Conservation (phyloP, 306 rosid species). For the Trifolium dubium region DNA sequence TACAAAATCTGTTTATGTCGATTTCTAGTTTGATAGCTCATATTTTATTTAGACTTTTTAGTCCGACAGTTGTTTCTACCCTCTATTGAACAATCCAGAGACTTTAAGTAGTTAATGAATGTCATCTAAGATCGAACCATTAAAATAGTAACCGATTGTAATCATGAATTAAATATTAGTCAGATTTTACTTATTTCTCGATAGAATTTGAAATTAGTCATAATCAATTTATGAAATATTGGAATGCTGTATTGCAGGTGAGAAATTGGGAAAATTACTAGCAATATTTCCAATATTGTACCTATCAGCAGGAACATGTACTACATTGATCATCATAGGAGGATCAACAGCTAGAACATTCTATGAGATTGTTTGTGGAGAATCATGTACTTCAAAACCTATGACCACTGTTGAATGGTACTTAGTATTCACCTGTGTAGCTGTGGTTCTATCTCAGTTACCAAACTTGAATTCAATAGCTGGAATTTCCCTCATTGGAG, state of each 20-base stretch:
- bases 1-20: too few species aligned
- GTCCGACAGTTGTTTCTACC: too few species aligned
- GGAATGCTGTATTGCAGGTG: constrained; percentile 48
- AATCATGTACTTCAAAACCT: constrained; percentile 51
- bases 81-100: too few species aligned
- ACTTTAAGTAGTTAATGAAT: too few species aligned
- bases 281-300: constrained; percentile 60
- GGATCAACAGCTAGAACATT: constrained; percentile 55
- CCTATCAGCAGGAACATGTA: constrained; percentile 63
- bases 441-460: constrained; percentile 54
- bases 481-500: constrained; percentile 57
- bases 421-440: constrained; percentile 55
- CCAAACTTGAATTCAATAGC: constrained; percentile 63
- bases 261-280: constrained; percentile 48
- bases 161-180: too few species aligned
- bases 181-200: neutral
- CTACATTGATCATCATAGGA: constrained; percentile 62
- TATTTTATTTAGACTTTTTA: too few species aligned
- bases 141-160: too few species aligned
- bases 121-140: too few species aligned
- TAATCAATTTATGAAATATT: neutral
- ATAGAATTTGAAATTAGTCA: neutral
- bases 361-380: constrained; percentile 51
- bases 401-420: constrained; percentile 62
- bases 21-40: too few species aligned